Base-by-base conservation (phyloP, 768 basidiomycete genomes). In the Rhizopogon vinicolor region DNA sequence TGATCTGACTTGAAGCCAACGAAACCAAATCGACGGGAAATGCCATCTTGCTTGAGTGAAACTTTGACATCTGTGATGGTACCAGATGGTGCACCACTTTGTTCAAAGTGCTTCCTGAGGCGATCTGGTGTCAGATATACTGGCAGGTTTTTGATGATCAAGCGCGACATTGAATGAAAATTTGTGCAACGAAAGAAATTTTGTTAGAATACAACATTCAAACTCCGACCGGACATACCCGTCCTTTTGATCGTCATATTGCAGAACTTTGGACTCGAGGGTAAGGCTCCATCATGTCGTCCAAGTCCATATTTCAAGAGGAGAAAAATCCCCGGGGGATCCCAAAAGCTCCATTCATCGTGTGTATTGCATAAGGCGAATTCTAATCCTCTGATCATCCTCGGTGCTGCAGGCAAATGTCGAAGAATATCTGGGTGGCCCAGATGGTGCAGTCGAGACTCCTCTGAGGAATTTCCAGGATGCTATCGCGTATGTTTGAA, bases 301-400 rank as follows among this genome's bases (percentile, higher is more conserved):
- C 68, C 25, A 51, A 57, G 19, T 65, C 66, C 53, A 56, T 65
- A 67, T 74, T 68, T 58, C 63, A 62, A 41, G 70, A 64, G 37
- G 77, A 84, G 70, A 85, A 84, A 65, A 98, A 95, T 60, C 87
- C 93, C 0, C 78, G 96, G 51, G 96, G 96, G 5, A 98, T 98
- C 51, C 96, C 96, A 22, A 87, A 89, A 71, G 95, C 96, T 3
- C 91, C 92, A 0, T 99, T 99, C 65, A 87, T 98, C 52, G 95
- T 96, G 60, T 61, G 87, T 79, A n/a, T 52, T n/a, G 31, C 3
- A 5, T 7, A 43, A 5, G 7, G 16, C 31, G 29, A 37, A 51
- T 18, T 2, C 41, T 31, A 5, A 31, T 10, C 48, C 25, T 48
- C 58, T 51, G 35, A 35, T 40, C 58, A 37, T 18, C 6, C n/a